Percentiles rank a stretch among this genome's conserved stretches.
phyloP scores from a whole-genome alignment of 352 stramenopile genomes.

The Phytopythium sindhum region DNA sequence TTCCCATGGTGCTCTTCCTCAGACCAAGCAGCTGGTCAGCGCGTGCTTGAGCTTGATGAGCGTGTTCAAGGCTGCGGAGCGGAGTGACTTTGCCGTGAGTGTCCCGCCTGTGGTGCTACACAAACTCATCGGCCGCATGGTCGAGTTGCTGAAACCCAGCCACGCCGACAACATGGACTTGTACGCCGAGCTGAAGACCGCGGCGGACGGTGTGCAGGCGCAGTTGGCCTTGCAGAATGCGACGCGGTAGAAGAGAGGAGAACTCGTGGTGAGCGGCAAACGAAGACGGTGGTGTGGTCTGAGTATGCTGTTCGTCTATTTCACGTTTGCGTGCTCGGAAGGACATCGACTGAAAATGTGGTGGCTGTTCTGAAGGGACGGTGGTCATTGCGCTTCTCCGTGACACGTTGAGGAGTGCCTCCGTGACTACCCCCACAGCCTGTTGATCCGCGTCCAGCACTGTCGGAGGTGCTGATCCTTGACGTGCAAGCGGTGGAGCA shows the following conservation, averaged over 20 bases:
- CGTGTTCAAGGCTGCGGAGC: slow-evolving; percentile 27
- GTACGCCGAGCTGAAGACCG: slow-evolving; percentile 44
- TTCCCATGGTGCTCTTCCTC: slow-evolving; percentile 15
- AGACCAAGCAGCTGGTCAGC: slow-evolving; percentile 48
- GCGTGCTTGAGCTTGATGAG: slow-evolving; percentile 60
- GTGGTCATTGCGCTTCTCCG: too few species aligned
- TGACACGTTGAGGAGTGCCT: too few species aligned
- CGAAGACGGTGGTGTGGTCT: background rate
- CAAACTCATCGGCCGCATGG: slow-evolving; percentile 57
- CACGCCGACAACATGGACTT: slow-evolving; percentile 64
- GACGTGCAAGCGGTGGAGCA: background rate
- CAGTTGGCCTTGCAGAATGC: slow-evolving; percentile 20
- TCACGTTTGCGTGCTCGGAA: background rate
- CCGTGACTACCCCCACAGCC: background rate
- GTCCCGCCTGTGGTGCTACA: slow-evolving; percentile 50
- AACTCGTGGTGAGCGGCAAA: background rate
- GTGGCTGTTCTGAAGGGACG: background rate
- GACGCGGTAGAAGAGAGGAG: background rate
- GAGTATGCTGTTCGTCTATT: background rate
- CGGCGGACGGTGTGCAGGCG: slow-evolving; percentile 28
- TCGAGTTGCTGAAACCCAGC: slow-evolving; percentile 51
- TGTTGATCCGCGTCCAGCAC: background rate
- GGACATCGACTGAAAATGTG: background rate
- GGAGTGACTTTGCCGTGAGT: slow-evolving; percentile 15
- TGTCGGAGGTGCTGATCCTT: background rate